Percentiles rank a stretch among this genome's conserved stretches.
Conservation (phyloP, 768 basidiomycete species). For the Collybia nuda region DNA sequence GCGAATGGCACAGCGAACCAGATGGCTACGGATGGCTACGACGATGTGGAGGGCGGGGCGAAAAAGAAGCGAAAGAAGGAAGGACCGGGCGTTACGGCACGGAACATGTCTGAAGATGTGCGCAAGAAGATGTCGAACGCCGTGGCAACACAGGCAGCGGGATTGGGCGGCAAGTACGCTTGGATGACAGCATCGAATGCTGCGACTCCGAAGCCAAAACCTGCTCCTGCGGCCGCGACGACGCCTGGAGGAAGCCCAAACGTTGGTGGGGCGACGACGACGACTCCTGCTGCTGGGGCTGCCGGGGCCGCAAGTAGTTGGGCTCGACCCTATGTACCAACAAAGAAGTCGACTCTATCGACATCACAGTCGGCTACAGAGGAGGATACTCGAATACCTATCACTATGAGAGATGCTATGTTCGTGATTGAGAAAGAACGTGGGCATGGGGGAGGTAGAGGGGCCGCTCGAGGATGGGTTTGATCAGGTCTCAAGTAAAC, state of each 20-base stretch:
- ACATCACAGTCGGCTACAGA: slow-evolving; percentile 26
- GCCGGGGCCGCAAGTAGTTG: slow-evolving; percentile 39
- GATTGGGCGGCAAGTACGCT: slow-evolving; percentile 76
- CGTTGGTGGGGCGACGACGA: slow-evolving; percentile 22
- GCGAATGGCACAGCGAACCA: slow-evolving; percentile 35
- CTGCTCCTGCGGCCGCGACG: slow-evolving; percentile 23
- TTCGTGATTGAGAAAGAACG: slow-evolving; percentile 84
- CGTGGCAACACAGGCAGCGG: slow-evolving; percentile 87
- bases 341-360: slow-evolving; percentile 42
- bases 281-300: slow-evolving; percentile 21
- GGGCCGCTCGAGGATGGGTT: slow-evolving; percentile 71
- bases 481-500: slow-evolving; percentile 17
- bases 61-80: slow-evolving; percentile 86
- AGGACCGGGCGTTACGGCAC: slow-evolving; percentile 78
- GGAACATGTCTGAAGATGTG: slow-evolving; percentile 91
- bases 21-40: slow-evolving; percentile 25
- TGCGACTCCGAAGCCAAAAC: slow-evolving; percentile 35
- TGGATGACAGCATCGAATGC: slow-evolving; percentile 81
- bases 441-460: slow-evolving; percentile 81
- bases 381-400: slow-evolving; percentile 54
- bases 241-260: slow-evolving; percentile 16
- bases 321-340: slow-evolving; percentile 64
- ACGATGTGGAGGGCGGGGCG: slow-evolving; percentile 50
- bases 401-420: slow-evolving; percentile 80
- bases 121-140: slow-evolving; percentile 91